These are phyloP conservation scores for Auriscalpium orientale DNA, from an alignment of 768 basidiomycete species.

Conservation along the genomic window DNA sequence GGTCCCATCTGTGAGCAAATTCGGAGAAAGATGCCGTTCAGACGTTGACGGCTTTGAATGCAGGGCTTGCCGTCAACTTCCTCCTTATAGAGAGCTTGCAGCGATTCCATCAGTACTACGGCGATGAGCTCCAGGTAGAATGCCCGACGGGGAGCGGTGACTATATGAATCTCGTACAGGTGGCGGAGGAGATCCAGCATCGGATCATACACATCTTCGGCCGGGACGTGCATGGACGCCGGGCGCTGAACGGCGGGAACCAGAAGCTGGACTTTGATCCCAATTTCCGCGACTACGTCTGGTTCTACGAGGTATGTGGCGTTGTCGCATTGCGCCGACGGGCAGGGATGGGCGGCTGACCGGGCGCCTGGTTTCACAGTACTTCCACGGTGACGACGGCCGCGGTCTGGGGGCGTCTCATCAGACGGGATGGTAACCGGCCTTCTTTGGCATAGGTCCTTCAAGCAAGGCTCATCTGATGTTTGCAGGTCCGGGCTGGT, in stretches of 20 bases:
- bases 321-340: not conserved
- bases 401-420: slow-evolving; percentile 94
- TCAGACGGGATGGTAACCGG: slow-evolving; percentile 87
- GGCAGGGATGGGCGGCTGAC: not conserved
- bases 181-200: slow-evolving; percentile 97
- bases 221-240: slow-evolving; percentile 77
- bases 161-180: slow-evolving; percentile 89
- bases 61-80: slow-evolving; percentile 95
- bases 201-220: slow-evolving; percentile 98
- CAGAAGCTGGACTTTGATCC: slow-evolving; percentile 84
- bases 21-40: too few species aligned
- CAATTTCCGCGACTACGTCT: slow-evolving; percentile 93
- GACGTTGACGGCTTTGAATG: slow-evolving; percentile 2
- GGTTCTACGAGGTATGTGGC: slow-evolving; percentile 81
- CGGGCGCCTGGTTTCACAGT: slow-evolving; percentile 36
- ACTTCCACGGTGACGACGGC: slow-evolving; percentile 92
- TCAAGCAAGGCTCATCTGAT: not conserved
- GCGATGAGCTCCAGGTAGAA: slow-evolving; percentile 86
- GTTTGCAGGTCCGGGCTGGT: slow-evolving; percentile 75
- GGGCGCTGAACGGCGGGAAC: slow-evolving; percentile 90
- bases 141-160: slow-evolving; percentile 98
- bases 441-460: too few species aligned
- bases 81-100: slow-evolving; percentile 93
- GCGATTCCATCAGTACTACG: slow-evolving; percentile 97
- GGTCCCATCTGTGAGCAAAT: slow-evolving; percentile 70